phyloP scores from a whole-genome alignment of 371 early-diverging fungal genomes.

The Mucor piriformis region DNA sequence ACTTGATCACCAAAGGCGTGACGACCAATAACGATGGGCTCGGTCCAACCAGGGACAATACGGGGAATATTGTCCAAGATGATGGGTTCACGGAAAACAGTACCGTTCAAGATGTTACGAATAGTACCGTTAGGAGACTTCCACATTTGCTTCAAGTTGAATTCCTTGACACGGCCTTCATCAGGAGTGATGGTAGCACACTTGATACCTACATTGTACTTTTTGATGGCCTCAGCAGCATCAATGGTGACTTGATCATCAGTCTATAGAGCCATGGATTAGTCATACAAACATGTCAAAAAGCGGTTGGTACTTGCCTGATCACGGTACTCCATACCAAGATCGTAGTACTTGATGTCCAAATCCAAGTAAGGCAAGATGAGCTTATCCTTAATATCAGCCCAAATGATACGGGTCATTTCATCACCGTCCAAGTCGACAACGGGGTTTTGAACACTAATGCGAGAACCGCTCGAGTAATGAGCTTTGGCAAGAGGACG shows the following conservation, averaged over 20 bases:
- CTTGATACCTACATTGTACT: slow-evolving; percentile 95
- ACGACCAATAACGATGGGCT: slow-evolving; percentile 92
- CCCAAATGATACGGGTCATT: slow-evolving; percentile 98
- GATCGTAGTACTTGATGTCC: slow-evolving; percentile 91
- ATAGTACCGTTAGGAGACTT: slow-evolving; percentile 96
- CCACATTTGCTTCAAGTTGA: slow-evolving; percentile 94
- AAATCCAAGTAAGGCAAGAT: slow-evolving; percentile 87
- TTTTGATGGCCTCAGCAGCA: slow-evolving; percentile 90
- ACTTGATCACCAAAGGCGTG: slow-evolving; percentile 95
- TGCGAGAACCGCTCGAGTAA: slow-evolving; percentile 57
- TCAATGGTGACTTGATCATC: slow-evolving; percentile 82
- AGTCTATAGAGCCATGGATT: slow-evolving; percentile 23
- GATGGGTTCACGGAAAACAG: slow-evolving; percentile 96
- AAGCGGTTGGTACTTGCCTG: slow-evolving; percentile 40
- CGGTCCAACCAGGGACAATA: slow-evolving; percentile 91
- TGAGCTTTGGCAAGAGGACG: slow-evolving; percentile 26
- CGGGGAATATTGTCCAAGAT: slow-evolving; percentile 86
- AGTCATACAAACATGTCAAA: neutral
- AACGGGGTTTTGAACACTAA: slow-evolving; percentile 77
- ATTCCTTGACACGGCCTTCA: slow-evolving; percentile 90
- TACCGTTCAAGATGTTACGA: slow-evolving; percentile 92
- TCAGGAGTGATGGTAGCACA: slow-evolving; percentile 97
- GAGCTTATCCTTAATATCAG: slow-evolving; percentile 90
- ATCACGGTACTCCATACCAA: slow-evolving; percentile 92
- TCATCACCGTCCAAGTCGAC: slow-evolving; percentile 97